These are phyloP conservation scores for Xylaria acuta DNA, from an alignment of 495 filamentous ascomycete species.

Conservation along the genomic window DNA sequence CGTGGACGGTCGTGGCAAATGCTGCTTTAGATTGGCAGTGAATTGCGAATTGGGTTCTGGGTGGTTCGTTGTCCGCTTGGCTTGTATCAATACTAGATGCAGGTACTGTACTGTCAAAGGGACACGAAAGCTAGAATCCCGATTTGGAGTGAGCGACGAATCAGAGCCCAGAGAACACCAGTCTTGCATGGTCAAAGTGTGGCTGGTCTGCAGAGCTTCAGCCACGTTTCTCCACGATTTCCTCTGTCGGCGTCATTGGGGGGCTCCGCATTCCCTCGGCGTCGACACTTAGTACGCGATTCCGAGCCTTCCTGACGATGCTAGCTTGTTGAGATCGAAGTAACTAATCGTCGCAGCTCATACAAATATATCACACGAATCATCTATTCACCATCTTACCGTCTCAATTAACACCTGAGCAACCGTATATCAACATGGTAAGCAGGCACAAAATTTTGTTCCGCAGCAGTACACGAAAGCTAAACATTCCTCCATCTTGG, in stretches of 20 bases:
- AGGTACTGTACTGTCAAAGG: constrained; percentile 21
- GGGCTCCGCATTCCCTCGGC: constrained; percentile 24
- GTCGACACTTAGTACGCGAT: constrained; percentile 4
- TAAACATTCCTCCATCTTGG: neutral
- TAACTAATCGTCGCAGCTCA: neutral
- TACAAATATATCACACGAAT: neutral
- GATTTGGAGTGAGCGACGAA: constrained; percentile 29
- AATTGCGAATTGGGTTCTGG: constrained; percentile 11
- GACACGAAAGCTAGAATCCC: constrained; percentile 44
- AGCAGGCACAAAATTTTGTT: neutral
- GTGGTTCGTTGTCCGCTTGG: constrained; percentile 20
- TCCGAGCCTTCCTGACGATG: constrained; percentile 3
- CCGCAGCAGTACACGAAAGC: neutral
- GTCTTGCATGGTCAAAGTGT: constrained; percentile 1
- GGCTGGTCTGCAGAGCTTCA: constrained; percentile 37
- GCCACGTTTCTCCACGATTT: constrained; percentile 31
- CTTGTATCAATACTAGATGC: neutral
- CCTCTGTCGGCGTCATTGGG: constrained; percentile 25
- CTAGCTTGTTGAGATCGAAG: neutral
- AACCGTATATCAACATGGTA: constrained; percentile 20
- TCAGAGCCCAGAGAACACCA: constrained; percentile 28
- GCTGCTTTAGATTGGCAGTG: neutral
- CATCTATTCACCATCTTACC: neutral
- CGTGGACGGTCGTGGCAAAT: neutral
- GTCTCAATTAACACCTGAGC: neutral